Percentiles rank a stretch among this genome's conserved stretches.
Evolutionary conservation across 2,329 filamentous ascomycete species (phyloP).

Genomic region (Diplodia corticola): DNA sequence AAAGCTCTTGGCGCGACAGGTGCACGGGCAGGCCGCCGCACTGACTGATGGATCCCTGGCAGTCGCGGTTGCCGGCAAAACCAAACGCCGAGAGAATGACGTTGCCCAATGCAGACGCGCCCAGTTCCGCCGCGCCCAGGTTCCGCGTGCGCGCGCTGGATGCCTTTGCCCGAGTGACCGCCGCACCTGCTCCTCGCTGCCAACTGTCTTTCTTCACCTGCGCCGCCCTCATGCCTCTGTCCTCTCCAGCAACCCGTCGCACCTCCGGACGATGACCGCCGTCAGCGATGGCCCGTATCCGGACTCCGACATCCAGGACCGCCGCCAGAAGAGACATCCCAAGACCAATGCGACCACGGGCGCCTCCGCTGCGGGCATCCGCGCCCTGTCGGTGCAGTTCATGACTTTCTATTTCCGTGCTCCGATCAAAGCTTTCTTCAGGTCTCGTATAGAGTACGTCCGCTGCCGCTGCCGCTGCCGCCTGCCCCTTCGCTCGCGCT

Average conservation of each 20-base stretch:
- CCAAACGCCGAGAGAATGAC: constrained; percentile 12
- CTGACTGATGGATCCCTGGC: neutral
- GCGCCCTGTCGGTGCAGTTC: constrained; percentile 78
- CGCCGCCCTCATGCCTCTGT: constrained; percentile 16
- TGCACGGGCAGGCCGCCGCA: neutral
- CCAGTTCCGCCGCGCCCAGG: neutral
- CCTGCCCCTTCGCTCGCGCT: constrained; percentile 19
- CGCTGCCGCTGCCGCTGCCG: constrained; percentile 27
- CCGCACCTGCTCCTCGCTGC: neutral
- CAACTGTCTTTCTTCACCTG: neutral
- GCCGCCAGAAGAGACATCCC: constrained; percentile 41
- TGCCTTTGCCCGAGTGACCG: constrained; percentile 15
- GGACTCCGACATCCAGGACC: constrained; percentile 21
- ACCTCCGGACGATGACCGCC: constrained; percentile 40
- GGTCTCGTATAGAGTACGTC: constrained; percentile 81
- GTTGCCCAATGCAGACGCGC: neutral
- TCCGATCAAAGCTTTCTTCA: constrained; percentile 89
- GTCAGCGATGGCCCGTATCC: constrained; percentile 32
- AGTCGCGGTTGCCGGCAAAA: constrained; percentile 4
- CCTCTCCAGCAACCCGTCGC: constrained; percentile 23
- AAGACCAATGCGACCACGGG: constrained; percentile 66
- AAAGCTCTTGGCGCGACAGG: constrained; percentile 21
- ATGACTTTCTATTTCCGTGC: constrained; percentile 81
- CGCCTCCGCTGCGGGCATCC: constrained; percentile 81
- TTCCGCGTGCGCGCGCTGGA: constrained; percentile 7